Evolutionary conservation across 1,284 basidiomycete species (phyloP).

Genomic region (Golubevia sp.): DNA sequence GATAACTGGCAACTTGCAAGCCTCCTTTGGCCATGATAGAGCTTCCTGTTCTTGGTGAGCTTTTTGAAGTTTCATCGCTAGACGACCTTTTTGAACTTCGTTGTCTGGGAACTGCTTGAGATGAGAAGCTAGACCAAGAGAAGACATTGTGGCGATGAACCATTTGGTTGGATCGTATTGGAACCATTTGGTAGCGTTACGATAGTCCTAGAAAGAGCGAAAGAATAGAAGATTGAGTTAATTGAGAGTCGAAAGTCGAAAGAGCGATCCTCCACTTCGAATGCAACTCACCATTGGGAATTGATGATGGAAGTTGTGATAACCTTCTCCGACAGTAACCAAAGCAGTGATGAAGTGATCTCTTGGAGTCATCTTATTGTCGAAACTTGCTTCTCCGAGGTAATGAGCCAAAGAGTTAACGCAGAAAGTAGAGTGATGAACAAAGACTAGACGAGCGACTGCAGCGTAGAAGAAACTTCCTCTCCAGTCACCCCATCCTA

Average conservation of each 20-base stretch:
- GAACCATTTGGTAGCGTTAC: slow-evolving; percentile 57
- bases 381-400: slow-evolving; percentile 57
- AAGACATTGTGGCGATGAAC: slow-evolving; percentile 47
- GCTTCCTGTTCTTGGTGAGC: slow-evolving; percentile 30
- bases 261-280: background rate
- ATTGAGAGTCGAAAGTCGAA: background rate
- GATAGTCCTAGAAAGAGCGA: slow-evolving; percentile 28
- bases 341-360: slow-evolving; percentile 58
- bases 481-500: slow-evolving; percentile 58
- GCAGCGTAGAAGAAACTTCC: slow-evolving; percentile 59
- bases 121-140: slow-evolving; percentile 51
- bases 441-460: slow-evolving; percentile 51
- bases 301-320: slow-evolving; percentile 62
- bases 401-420: slow-evolving; percentile 61
- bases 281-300: slow-evolving; percentile 41
- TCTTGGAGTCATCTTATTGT: slow-evolving; percentile 59
- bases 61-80: slow-evolving; percentile 53
- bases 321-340: slow-evolving; percentile 57
- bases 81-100: slow-evolving; percentile 55
- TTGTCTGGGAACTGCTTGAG: slow-evolving; percentile 61
- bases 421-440: slow-evolving; percentile 61
- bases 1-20: slow-evolving; percentile 52
- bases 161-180: slow-evolving; percentile 61
- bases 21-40: slow-evolving; percentile 47
- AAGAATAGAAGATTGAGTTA: background rate